Evolutionary conservation across 495 filamentous ascomycete species (phyloP).

Genomic region (Cercophora newfieldiana): DNA sequence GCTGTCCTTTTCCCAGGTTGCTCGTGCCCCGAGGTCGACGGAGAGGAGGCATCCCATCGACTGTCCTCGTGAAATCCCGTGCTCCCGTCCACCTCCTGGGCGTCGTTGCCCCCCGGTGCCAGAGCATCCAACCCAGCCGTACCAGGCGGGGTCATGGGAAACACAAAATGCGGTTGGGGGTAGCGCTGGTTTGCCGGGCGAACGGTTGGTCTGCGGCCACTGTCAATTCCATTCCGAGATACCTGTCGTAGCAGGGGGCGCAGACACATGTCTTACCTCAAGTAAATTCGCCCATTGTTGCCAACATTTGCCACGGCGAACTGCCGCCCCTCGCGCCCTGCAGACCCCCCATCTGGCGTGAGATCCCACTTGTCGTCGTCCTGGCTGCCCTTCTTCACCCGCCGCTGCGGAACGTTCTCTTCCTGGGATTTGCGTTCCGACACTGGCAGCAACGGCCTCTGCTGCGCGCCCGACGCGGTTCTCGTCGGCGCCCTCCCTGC

Average conservation of each 20-base stretch:
- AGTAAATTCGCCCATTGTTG: conserved; percentile 88
- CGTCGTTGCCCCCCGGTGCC: conserved; percentile 33
- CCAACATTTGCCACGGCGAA: conserved; percentile 95
- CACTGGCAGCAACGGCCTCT: conserved; percentile 45
- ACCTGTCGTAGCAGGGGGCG: conserved; percentile 6
- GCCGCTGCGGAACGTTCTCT: conserved; percentile 30
- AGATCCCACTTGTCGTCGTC: conserved; percentile 49
- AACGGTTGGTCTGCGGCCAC: conserved; percentile 52
- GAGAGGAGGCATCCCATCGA: conserved; percentile 41
- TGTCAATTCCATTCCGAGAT: conserved; percentile 16
- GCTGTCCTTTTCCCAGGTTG: conserved; percentile 27
- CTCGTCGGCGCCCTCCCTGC: conserved; percentile 35
- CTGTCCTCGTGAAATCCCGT: conserved; percentile 34
- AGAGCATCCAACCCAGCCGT: conserved; percentile 55
- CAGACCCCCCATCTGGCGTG: conserved; percentile 49
- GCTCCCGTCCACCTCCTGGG: conserved; percentile 39
- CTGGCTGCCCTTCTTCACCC: conserved; percentile 33
- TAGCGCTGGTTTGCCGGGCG: conserved; percentile 58
- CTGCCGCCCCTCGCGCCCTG: conserved; percentile 66
- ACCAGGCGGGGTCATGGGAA: conserved; percentile 57
- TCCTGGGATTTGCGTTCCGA: conserved; percentile 46
- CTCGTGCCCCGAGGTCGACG: conserved; percentile 28
- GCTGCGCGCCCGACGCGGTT: conserved; percentile 27
- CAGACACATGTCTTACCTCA: conserved; percentile 66
- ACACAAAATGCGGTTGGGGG: conserved; percentile 59